Base-by-base conservation (phyloP, 148 eudicot species). In the Linanthus parryae region DNA sequence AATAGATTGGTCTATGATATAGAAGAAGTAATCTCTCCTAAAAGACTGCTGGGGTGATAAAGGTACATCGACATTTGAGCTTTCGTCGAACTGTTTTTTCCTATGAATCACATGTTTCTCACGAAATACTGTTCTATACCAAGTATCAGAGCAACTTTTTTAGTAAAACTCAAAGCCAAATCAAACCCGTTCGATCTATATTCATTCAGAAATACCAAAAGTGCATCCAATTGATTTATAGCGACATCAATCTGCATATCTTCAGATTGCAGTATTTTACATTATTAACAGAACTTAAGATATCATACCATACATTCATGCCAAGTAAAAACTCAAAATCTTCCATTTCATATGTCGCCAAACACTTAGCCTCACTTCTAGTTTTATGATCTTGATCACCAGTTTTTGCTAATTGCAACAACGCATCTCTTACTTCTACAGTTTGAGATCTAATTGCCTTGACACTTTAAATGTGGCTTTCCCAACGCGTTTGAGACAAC, bases 261-360 rank as follows among this genome's bases (percentile, higher is more conserved):
- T 53, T 54, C n/a, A n/a, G n/a, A n/a, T n/a, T n/a, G n/a, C n/a
- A n/a, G n/a, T n/a, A n/a, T n/a, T n/a, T n/a, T n/a, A 12, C 59
- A 6, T 2, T 8, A 5, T 56, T 44, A 29, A 56, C 17, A 11
- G 15, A 5, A 28, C 37, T 30, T 20, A 56, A 56, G n/a, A 56
- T 28, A 28, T 56, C 39, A 43, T 56, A 29, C 40, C 61, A 56
- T 16, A 56, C 29, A 42, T 7, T 22, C 61, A 56, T 42, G 22
- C 39, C 8, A 1, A 56, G 6, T 5, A 39, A 25, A 39, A 54
- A 54, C 13, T 54, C 44, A 63, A 69, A 62, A 38, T 64, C 50
- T 7, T 56, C 59, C 35, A 69, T 53, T 16, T 69, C 59, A 56
- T 69, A 48, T 25, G 7, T 20, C 15, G 64, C 60, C 16, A 63